phyloP scores from a whole-genome alignment of 2,329 filamentous ascomycete species.

The Beauveria scarabaeidicola region DNA sequence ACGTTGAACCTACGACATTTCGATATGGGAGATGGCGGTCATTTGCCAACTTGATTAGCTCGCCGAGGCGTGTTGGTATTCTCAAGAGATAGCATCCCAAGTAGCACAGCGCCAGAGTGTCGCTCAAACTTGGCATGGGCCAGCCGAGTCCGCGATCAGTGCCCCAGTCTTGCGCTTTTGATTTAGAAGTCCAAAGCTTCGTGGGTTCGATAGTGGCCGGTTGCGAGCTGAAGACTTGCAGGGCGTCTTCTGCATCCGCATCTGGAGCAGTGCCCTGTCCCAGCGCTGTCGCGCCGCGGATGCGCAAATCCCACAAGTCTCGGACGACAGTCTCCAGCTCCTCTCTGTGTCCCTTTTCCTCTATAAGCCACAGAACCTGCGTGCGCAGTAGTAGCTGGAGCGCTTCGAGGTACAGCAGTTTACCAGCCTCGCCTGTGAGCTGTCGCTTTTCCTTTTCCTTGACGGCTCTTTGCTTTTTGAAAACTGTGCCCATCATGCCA shows the following conservation, averaged over 20 bases:
- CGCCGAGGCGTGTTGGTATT: constrained; percentile 66
- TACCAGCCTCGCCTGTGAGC: constrained; percentile 58
- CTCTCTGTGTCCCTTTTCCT: constrained; percentile 53
- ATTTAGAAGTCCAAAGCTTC: constrained; percentile 21
- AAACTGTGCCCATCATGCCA: constrained; percentile 47
- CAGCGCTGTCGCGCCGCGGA: constrained; percentile 35
- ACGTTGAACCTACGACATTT: constrained; percentile 45
- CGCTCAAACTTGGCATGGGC: constrained; percentile 58
- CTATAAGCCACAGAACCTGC: constrained; percentile 67
- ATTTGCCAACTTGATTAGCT: constrained; percentile 61
- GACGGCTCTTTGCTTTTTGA: constrained; percentile 49
- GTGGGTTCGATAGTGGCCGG: constrained; percentile 18
- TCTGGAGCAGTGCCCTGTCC: background rate
- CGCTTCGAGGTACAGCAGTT: constrained; percentile 72
- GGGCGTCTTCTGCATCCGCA: constrained; percentile 16
- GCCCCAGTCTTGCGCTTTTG: constrained; percentile 35
- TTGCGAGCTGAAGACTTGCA: constrained; percentile 33
- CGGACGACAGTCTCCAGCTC: constrained; percentile 73
- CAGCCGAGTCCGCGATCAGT: constrained; percentile 38
- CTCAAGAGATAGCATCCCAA: constrained; percentile 66
- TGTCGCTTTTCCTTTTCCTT: constrained; percentile 46
- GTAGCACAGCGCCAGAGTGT: constrained; percentile 73
- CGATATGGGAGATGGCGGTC: constrained; percentile 64
- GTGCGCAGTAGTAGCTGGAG: constrained; percentile 78
- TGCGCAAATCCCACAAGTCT: constrained; percentile 76